Evolutionary conservation across 192 early-diverging fungal genomes (phyloP).

Genomic region (Martensiomyces pterosporus): DNA sequence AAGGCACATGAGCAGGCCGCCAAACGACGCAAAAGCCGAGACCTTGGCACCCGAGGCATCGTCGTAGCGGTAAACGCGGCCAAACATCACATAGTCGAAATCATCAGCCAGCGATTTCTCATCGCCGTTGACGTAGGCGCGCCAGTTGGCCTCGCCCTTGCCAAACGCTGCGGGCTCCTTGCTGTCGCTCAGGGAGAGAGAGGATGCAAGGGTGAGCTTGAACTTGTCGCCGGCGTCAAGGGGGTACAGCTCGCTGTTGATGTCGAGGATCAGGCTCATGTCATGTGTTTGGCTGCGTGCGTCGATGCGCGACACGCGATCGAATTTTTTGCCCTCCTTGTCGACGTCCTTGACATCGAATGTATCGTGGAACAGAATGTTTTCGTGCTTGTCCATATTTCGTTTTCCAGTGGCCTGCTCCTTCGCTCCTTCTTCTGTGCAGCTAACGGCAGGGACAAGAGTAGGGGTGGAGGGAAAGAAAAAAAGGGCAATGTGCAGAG

Average conservation of each 20-base stretch:
- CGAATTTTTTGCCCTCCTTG: constrained; percentile 89
- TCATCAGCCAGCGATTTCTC: constrained; percentile 84
- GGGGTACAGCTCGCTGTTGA: constrained; percentile 94
- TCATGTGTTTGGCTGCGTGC: constrained; percentile 81
- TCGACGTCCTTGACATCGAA: constrained; percentile 88
- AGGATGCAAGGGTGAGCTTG: constrained; percentile 73
- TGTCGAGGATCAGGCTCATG: constrained; percentile 87
- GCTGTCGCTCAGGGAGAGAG: constrained; percentile 60
- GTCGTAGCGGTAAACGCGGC: constrained; percentile 94
- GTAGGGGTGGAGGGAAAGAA: constrained; percentile 1
- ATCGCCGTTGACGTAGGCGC: constrained; percentile 50
- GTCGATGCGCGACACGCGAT: constrained; percentile 86
- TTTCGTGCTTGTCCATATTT: constrained; percentile 70
- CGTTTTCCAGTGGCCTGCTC: too few relatives aligned
- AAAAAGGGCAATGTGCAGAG: constrained; percentile 2
- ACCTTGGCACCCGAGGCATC: constrained; percentile 67
- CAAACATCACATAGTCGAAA: constrained; percentile 99
- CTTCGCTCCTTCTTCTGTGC: too few relatives aligned
- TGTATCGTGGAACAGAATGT: constrained; percentile 80
- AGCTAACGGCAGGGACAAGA: too few relatives aligned
- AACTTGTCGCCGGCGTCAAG: constrained; percentile 82
- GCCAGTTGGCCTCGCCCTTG: constrained; percentile 51
- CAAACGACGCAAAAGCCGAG: constrained; percentile 85
- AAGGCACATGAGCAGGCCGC: constrained; percentile 87
- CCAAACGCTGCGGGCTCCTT: constrained; percentile 36